A percentile compares a stretch with the other conserved stretches of the same genome.
Evolutionary conservation across 2,329 filamentous ascomycete species (phyloP).

Genomic region (Fonsecaea nubica): DNA sequence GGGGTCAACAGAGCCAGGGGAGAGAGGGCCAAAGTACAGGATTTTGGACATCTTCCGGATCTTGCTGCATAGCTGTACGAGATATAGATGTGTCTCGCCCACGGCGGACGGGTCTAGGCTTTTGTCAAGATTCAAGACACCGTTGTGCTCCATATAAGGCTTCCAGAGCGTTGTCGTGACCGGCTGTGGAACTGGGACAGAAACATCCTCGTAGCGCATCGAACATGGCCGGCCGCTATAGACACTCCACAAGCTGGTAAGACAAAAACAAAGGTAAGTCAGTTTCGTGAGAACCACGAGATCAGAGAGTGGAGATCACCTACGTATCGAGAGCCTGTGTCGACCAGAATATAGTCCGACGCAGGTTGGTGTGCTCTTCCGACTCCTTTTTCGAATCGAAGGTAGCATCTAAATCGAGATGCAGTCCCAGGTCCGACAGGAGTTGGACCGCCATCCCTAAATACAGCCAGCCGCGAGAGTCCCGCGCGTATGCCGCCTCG

Average conservation of each 20-base stretch:
- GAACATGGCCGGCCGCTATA: conserved; percentile 8
- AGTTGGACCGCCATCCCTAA: conserved; percentile 54
- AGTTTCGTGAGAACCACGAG: too few relatives aligned
- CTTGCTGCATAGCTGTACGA: conserved; percentile 1
- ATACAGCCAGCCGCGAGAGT: conserved; percentile 57
- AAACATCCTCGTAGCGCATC: conserved; percentile 6
- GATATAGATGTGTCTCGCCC: conserved; percentile 3
- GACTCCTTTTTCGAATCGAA: conserved; percentile 10
- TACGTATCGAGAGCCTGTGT: conserved; percentile 43
- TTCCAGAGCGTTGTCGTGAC: conserved; percentile 2
- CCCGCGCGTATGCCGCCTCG: conserved; percentile 53
- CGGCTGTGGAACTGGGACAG: not conserved
- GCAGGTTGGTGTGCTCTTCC: conserved; percentile 28
- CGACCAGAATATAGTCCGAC: conserved; percentile 48
- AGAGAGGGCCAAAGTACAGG: not conserved
- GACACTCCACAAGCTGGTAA: conserved; percentile 14
- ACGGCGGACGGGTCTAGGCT: conserved; percentile 1
- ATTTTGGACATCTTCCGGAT: conserved; percentile 10
- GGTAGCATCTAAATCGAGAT: conserved; percentile 46
- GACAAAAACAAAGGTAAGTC: too few relatives aligned
- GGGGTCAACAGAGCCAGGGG: not conserved
- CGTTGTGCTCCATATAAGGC: not conserved
- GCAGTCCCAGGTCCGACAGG: conserved; percentile 53
- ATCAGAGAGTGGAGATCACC: not conserved
- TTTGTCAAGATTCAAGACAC: not conserved